Evolutionary conservation across 2,329 filamentous ascomycete genomes (phyloP), one percentile per base, ranked within the genome.

Genomic region (Botrytis aclada): DNA sequence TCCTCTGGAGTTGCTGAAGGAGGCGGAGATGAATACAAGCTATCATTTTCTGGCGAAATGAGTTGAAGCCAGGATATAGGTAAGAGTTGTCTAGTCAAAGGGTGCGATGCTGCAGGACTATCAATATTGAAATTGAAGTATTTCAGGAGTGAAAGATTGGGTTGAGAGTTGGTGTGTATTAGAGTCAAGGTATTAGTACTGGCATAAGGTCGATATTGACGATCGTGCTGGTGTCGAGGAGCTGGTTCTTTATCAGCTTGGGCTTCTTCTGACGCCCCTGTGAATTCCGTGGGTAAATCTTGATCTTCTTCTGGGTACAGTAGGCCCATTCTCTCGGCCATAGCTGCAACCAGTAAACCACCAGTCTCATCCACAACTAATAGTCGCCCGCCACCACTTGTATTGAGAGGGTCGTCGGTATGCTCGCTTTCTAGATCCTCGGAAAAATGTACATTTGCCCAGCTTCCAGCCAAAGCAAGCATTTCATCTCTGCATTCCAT

Each of bases 61-160:
- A 99, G 88, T 82, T 98, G 95, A 3, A 99, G 88, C 95, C 95
- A 99, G 41, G 93, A 95, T 43, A 98, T 85, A 8, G 92, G 89
- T 78, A 95, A 91, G 69, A 99, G 88, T 80, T 96, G 91, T 25
- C 88, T 91, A 81, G 92, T 88, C 18, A 99, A 88, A 0, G 96
- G 95, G 80, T 98, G 96, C 41, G 73, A 70, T 25, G 70, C 56
- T 41, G 63, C 58, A 9, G 75, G 89, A 75, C 89, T 89, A 73
- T 88, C 87, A 77, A 87, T 84, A 82, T 97, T 94, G 83, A 91
- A 98, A 81, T 90, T 89, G 83, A 97, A 98, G 85, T 97, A 97
- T 81, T 93, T 93, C 32, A 99, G 87, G 66, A 96, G 88, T 29
- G 91, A 91, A 73, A 98, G 88, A 81, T 98, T 98, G 2, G 94